Evolutionary conservation across 208 protist species (phyloP), one percentile per base, ranked within the genome.

Genomic region (Leishmania guyanensis): DNA sequence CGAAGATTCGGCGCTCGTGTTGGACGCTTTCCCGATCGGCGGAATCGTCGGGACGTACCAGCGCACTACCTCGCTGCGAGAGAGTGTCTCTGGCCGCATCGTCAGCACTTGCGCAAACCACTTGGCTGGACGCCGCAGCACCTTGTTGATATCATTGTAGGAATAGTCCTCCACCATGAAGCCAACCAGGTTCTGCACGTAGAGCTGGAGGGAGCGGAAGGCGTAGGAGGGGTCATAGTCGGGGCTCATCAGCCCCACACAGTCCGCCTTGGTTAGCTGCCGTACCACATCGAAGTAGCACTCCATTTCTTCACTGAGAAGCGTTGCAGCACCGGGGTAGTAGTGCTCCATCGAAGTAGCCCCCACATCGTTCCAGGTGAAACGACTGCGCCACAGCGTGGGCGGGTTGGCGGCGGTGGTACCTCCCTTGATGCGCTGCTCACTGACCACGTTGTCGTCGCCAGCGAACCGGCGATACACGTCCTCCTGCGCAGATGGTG

Each of bases 101-200:
- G 92, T 94, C 69, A 93, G 88, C 51, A 86, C 88, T 80, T 97
- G 94, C 60, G 92, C 94, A 65, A 96, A 92, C 85, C 88, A 90
- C 83, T 97, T 97, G 43, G 91, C 87, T 0, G 87, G 85, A 22
- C 92, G 92, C 4, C 82, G 88, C 53, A 97, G 87, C 48, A 97
- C 92, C 69, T 92, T 93, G 81, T 97, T 97, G 77, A 97, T 96
- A 77, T 88, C 86, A 75, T 94, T 91, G 89, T 95, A 95, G 22
- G 91, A 84, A 84, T 95, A 97, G 85, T 95, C 92, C 81, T 94
- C 92, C 20, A 90, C 82, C 84, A 90, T 92, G 85, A 92, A 93
- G n/a, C 94, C 94, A 5, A 97, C 84, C 5, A 97, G 83, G 83
- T 96, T 96, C 79, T 91, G 89, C 51, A 97, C 91, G 84, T 97